Evolutionary conservation across 2,329 filamentous ascomycete species (phyloP), one percentile per base, ranked within the genome.

Genomic region (Neocucurbitaria cava): DNA sequence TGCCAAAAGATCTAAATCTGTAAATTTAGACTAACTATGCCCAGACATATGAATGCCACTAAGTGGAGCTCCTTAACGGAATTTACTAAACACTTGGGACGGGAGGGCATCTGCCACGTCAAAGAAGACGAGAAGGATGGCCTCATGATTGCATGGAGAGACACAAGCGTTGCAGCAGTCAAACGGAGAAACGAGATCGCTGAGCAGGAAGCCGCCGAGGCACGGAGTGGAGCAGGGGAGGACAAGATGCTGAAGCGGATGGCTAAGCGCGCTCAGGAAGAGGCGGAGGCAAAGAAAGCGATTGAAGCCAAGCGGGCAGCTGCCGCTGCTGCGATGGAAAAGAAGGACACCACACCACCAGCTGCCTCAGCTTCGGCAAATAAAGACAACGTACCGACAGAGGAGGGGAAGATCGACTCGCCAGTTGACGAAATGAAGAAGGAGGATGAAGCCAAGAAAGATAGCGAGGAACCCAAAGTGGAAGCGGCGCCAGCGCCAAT

Each of bases 151-250:
- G 83, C 89, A 1, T 99, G 93, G 91, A 88, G 97, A 53, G 94
- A 99, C 70, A 92, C 94, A 66, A 93, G 89, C 31, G 91, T 92
- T 0, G 94, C 96, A 51, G 91, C 92, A 1, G 78, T 98, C 61
- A 83, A 86, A 65, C 81, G 93, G 46, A 86, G 91, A 58, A 94
- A 97, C 62, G 91, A 91, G 23, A 82, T 97, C 44, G 81, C 88
- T 63, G 87, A 89, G 71, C 94, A 92, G 75, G 93, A 97, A 74
- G 85, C 90, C 50, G 88, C 93, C 75, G 93, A 97, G 67, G 91
- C 90, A 64, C 92, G 92, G 2, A 93, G 97, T 65, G 94, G 98
- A 73, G 91, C 96, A 77, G 79, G 92, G 44, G 93, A 98, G 77
- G 89, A 94, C 76, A 86, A 85, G 70, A 82, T 93, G 79, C 88